These are phyloP conservation scores for Haematococcus lacustris DNA, from an alignment of 139 green algal genomes.

Conservation along the genomic window DNA sequence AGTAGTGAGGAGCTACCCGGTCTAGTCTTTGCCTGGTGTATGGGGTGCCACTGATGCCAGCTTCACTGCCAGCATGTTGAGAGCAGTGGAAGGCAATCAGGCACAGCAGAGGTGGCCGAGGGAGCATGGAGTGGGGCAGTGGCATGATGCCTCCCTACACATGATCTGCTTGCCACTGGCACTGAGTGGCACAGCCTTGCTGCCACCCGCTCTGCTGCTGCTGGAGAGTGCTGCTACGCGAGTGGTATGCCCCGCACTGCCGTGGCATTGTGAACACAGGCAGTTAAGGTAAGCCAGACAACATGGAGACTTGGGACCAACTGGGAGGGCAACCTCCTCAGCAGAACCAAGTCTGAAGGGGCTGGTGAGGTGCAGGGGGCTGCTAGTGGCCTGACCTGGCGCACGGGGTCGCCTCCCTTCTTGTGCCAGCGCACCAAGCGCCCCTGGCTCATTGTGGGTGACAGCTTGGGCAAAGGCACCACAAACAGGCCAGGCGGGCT, in stretches of 20 bases:
- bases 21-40: background rate
- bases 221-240: background rate
- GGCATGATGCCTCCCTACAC: no score
- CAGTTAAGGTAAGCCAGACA: no score
- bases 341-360: background rate
- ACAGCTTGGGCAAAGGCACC: constrained; percentile 7
- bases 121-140: no score
- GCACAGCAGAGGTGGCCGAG: no score
- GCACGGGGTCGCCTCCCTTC: constrained; percentile 7
- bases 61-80: no score
- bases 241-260: background rate
- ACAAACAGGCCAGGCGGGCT: background rate
- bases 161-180: no score
- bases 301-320: background rate
- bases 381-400: background rate
- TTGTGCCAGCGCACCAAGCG: constrained; percentile 15
- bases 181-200: no score
- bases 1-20: background rate
- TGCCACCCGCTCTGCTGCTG: no score
- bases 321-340: background rate
- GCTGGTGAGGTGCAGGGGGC: background rate
- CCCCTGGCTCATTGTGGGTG: background rate
- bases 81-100: no score
- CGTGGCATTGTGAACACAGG: background rate
- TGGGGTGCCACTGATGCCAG: no score